Conservation (phyloP, 768 basidiomycete genomes). For the Peribolospora kevripleyi region DNA sequence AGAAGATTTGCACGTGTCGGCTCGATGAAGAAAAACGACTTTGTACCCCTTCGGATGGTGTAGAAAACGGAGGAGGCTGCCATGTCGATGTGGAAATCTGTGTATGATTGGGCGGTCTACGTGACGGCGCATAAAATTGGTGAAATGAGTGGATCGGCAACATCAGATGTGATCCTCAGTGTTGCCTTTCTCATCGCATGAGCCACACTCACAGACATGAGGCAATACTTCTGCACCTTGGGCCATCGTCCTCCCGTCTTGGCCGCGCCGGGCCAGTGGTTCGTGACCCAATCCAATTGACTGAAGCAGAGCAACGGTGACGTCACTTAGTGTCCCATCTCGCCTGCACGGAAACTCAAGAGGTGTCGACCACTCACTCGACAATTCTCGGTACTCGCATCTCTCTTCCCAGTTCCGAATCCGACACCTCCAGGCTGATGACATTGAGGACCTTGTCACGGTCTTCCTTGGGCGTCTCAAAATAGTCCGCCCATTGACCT, state of each 20-base stretch:
- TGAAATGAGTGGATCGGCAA: conserved; percentile 2
- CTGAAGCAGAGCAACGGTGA: conserved; percentile 25
- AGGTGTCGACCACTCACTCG: conserved; percentile 4
- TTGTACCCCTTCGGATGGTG: conserved; percentile 64
- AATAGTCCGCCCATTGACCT: conserved; percentile 74
- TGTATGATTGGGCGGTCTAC: too few species aligned
- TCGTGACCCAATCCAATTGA: conserved; percentile 91
- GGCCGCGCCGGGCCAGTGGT: conserved; percentile 64
- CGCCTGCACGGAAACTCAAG: neutral
- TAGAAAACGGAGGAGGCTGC: conserved; percentile 94
- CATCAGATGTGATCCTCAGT: neutral
- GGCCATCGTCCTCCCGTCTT: conserved; percentile 54
- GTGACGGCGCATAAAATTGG: conserved; percentile 21
- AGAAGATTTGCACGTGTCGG: conserved; percentile 57
- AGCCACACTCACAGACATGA: conserved; percentile 32
- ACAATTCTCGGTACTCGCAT: conserved; percentile 55
- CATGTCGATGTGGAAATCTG: conserved; percentile 93
- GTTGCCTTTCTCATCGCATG: too few species aligned
- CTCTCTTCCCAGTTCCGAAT: conserved; percentile 49
- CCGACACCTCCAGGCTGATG: conserved; percentile 81
- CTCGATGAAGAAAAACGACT: conserved; percentile 87
- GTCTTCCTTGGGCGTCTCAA: conserved; percentile 36
- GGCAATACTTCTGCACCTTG: conserved; percentile 83
- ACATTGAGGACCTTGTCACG: conserved; percentile 83
- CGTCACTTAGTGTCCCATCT: neutral